phyloP scores from a whole-genome alignment of 2,329 filamentous ascomycete species.

The Verticillium nubilum region DNA sequence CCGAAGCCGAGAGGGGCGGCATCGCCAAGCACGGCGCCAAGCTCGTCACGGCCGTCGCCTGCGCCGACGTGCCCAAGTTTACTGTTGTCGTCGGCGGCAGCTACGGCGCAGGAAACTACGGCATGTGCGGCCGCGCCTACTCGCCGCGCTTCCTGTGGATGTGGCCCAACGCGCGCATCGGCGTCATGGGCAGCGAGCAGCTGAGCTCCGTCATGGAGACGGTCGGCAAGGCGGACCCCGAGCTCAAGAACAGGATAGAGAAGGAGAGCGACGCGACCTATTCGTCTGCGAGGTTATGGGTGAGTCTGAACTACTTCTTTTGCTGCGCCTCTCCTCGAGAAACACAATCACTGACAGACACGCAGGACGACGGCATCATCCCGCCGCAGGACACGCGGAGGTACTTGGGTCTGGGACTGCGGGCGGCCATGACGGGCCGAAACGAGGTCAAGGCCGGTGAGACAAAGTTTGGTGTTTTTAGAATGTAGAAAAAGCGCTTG shows the following conservation, averaged over 20 bases:
- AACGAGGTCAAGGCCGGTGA: slow-evolving; percentile 55
- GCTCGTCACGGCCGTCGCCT: slow-evolving; percentile 90
- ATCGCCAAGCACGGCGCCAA: slow-evolving; percentile 98
- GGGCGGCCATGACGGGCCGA: slow-evolving; percentile 64
- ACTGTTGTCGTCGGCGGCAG: slow-evolving; percentile 93
- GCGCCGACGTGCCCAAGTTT: slow-evolving; percentile 91
- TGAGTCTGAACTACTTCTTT: slow-evolving; percentile 26
- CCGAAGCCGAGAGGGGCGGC: slow-evolving; percentile 84
- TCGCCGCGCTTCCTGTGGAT: slow-evolving; percentile 89
- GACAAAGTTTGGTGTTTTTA: slow-evolving; percentile 74
- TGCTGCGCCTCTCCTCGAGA: slow-evolving; percentile 5
- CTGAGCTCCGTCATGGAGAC: slow-evolving; percentile 90
- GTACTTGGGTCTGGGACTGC: slow-evolving; percentile 67
- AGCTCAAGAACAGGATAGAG: slow-evolving; percentile 79
- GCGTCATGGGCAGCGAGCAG: slow-evolving; percentile 95
- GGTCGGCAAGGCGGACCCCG: slow-evolving; percentile 77
- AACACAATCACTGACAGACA: slow-evolving; percentile 4
- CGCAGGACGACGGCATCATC: slow-evolving; percentile 75
- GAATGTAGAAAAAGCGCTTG: slow-evolving; percentile 53
- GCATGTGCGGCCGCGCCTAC: slow-evolving; percentile 96
- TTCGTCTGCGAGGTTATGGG: slow-evolving; percentile 86
- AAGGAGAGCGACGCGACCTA: slow-evolving; percentile 84
- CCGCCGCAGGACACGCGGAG: slow-evolving; percentile 69
- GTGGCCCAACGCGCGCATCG: slow-evolving; percentile 96
- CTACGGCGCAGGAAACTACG: slow-evolving; percentile 94